Conservation (phyloP, 176 grass and related monocot species). For the Eleusine coracana region DNA sequence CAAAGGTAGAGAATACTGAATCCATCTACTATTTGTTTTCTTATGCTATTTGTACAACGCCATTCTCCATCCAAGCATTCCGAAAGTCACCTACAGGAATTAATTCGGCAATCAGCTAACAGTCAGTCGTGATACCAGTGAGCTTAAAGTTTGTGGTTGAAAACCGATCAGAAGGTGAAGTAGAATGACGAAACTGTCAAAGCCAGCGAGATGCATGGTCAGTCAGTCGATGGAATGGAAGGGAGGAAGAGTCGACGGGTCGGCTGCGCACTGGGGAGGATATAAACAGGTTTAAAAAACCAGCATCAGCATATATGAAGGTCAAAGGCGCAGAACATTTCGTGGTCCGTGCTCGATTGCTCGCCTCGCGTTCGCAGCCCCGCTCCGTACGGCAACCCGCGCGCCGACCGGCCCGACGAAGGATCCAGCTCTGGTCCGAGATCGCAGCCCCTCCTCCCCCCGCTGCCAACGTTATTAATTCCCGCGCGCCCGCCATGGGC, state of each 20-base stretch:
- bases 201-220: not conserved
- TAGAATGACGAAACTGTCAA: slow-evolving; percentile 25
- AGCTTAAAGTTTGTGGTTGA: not conserved
- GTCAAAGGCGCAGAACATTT: slow-evolving; percentile 51
- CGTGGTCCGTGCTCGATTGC: slow-evolving; percentile 40
- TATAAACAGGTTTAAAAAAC: not conserved
- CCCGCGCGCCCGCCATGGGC: not conserved
- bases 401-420: not conserved
- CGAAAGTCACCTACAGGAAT: not conserved
- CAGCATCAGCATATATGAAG: not conserved
- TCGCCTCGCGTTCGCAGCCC: not conserved
- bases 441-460: too few relatives aligned
- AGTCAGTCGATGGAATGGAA: not conserved
- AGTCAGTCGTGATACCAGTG: too few relatives aligned
- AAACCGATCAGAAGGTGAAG: not conserved
- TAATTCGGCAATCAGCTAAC: not conserved
- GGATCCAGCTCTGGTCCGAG: too few relatives aligned
- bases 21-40: too few relatives aligned
- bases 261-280: not conserved
- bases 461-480: not conserved
- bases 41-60: too few relatives aligned
- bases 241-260: slow-evolving; percentile 2
- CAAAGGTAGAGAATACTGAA: too few relatives aligned
- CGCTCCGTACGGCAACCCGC: slow-evolving; percentile 30
- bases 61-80: not conserved